Percentiles rank a stretch among this genome's conserved stretches.
Conservation (phyloP, 352 stramenopile genomes). For the Globisporangium megalacanthum region DNA sequence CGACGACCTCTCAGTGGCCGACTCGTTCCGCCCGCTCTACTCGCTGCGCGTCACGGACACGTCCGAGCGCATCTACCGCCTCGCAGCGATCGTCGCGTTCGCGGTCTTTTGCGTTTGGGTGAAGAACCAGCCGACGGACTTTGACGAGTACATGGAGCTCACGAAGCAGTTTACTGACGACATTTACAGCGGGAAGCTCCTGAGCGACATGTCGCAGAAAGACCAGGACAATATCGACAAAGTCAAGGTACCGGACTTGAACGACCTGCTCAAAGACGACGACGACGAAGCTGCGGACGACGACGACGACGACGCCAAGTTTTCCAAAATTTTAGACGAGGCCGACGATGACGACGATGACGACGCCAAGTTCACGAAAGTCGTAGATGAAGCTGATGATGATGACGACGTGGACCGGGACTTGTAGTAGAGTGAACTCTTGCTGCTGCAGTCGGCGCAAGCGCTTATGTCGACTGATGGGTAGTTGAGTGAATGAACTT, state of each 20-base stretch:
- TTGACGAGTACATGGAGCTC: constrained; percentile 98
- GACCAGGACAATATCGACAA: constrained; percentile 98
- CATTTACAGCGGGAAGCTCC: constrained; percentile 98
- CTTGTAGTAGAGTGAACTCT: constrained; percentile 36
- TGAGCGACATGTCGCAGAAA: constrained; percentile 97
- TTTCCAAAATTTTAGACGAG: constrained; percentile 79
- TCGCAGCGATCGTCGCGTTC: constrained; percentile 90
- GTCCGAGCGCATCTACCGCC: constrained; percentile 94
- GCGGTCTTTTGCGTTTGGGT: constrained; percentile 97
- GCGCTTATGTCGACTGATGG: neutral
- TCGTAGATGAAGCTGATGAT: constrained; percentile 67
- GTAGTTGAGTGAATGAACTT: constrained; percentile 1
- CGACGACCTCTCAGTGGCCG: constrained; percentile 95
- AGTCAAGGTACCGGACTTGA: constrained; percentile 87
- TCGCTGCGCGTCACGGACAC: constrained; percentile 76
- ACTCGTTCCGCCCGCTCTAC: constrained; percentile 98
- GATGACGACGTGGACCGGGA: constrained; percentile 71
- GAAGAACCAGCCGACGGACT: constrained; percentile 98
- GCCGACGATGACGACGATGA: constrained; percentile 46
- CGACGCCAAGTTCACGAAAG: constrained; percentile 68
- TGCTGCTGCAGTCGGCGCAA: neutral
- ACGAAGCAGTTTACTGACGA: constrained; percentile 99
- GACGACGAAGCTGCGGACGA: constrained; percentile 61
- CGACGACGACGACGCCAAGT: constrained; percentile 61
- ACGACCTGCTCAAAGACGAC: constrained; percentile 82